These are phyloP conservation scores for Neonectria magnoliae DNA, from an alignment of 2,329 filamentous ascomycete species.

Conservation along the genomic window DNA sequence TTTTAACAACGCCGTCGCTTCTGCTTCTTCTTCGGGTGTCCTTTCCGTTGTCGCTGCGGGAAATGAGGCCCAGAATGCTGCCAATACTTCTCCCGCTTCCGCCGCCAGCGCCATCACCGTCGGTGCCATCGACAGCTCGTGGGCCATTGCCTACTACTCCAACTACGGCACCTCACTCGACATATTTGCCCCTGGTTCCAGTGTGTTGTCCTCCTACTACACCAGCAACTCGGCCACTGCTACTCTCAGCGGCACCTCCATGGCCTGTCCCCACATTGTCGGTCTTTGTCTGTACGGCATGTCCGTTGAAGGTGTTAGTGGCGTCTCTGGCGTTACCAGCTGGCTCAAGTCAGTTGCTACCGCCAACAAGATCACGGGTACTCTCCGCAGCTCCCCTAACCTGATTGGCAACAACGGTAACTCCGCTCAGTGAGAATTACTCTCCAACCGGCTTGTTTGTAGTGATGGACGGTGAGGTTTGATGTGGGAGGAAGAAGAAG, in stretches of 20 bases:
- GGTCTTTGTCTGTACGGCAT: slow-evolving; percentile 63
- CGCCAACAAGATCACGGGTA: slow-evolving; percentile 53
- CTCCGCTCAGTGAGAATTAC: slow-evolving; percentile 36
- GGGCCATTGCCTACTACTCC: slow-evolving; percentile 57
- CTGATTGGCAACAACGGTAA: slow-evolving; percentile 61
- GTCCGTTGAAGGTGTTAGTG: slow-evolving; percentile 52
- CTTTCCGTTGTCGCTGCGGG: slow-evolving; percentile 66
- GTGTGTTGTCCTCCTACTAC: slow-evolving; percentile 60
- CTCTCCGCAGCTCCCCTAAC: slow-evolving; percentile 56
- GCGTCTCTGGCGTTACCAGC: slow-evolving; percentile 50
- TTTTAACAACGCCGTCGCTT: slow-evolving; percentile 60
- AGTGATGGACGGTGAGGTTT: background rate
- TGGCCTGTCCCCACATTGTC: slow-evolving; percentile 70
- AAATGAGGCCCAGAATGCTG: slow-evolving; percentile 52
- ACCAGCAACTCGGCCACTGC: slow-evolving; percentile 54
- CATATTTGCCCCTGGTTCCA: slow-evolving; percentile 61
- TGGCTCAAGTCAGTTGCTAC: slow-evolving; percentile 55
- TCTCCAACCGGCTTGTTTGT: background rate
- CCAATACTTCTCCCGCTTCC: slow-evolving; percentile 45
- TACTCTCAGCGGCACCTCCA: slow-evolving; percentile 69
- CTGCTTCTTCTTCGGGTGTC: slow-evolving; percentile 57
- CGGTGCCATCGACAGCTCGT: slow-evolving; percentile 49
- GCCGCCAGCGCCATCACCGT: slow-evolving; percentile 47
- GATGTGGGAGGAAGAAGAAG: background rate
- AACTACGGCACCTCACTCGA: slow-evolving; percentile 62